Percentiles rank a stretch among this genome's conserved stretches.
Conservation (phyloP, 371 early-diverging fungal genomes). For the Dichotomocladium elegans region DNA sequence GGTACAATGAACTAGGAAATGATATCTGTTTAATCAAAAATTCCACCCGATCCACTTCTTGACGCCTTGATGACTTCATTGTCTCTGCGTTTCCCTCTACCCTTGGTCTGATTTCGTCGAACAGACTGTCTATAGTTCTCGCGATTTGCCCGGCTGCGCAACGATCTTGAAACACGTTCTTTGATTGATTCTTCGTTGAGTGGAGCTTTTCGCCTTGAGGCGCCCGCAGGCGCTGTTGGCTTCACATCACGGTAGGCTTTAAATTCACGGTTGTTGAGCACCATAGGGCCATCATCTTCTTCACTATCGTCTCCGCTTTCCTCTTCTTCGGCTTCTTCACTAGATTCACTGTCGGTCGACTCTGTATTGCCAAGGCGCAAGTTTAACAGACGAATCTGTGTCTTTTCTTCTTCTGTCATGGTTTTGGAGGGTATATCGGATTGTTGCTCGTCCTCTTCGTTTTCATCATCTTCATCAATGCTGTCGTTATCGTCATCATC, state of each 20-base stretch:
- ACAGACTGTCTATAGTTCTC: slow-evolving; percentile 26
- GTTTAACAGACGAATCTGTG: slow-evolving; percentile 19
- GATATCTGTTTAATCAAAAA: slow-evolving; percentile 41
- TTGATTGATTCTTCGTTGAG: slow-evolving; percentile 52
- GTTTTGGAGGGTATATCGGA: slow-evolving; percentile 13
- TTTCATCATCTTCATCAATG: slow-evolving; percentile 22
- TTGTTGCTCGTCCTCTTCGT: slow-evolving; percentile 27
- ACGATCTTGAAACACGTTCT: slow-evolving; percentile 51
- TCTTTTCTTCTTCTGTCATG: slow-evolving; percentile 8
- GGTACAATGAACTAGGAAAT: neutral
- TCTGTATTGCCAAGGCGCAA: slow-evolving; percentile 41
- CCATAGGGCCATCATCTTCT: slow-evolving; percentile 25
- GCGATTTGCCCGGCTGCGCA: slow-evolving; percentile 33
- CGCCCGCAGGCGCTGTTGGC: slow-evolving; percentile 12
- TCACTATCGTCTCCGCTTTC: slow-evolving; percentile 23
- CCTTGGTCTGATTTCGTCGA: slow-evolving; percentile 51
- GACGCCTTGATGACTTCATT: slow-evolving; percentile 28
- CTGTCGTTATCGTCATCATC: slow-evolving; percentile 30
- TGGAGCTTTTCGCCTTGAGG: slow-evolving; percentile 24
- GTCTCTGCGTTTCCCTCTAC: slow-evolving; percentile 53
- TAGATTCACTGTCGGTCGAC: slow-evolving; percentile 28
- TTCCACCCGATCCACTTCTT: slow-evolving; percentile 26
- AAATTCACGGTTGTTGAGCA: slow-evolving; percentile 52
- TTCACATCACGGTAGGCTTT: slow-evolving; percentile 54
- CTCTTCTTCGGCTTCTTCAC: slow-evolving; percentile 17